Base-by-base conservation (phyloP, 148 eudicot species). In the Rhododendron griersonianum region DNA sequence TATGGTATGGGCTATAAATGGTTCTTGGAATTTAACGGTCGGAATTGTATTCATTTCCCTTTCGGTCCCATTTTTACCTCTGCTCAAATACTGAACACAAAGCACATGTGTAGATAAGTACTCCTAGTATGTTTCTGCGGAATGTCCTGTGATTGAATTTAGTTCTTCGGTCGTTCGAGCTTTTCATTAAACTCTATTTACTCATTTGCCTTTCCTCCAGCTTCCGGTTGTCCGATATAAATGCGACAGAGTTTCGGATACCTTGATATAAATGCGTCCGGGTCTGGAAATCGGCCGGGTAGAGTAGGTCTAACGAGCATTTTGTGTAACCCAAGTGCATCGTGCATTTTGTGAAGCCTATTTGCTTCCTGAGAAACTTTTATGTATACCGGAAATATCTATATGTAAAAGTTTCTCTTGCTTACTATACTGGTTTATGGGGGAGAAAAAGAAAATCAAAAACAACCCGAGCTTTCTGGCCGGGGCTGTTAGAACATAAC, bases 1-100 rank as follows among this genome's bases (percentile, higher is more conserved):
- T 10, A 11, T 16, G 13, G 37, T 21, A 33, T 35, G 16, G 45
- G 25, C 45, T 18, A 47, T 50, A 30, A 78, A 57, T 18, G 61
- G 30, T 37, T 25, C 11, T 74, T 85, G 83, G 82, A 41, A n/a
- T 85, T 85, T 57, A 85, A 59, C 87, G 75, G 87, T 85, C 83
- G 82, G 83, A 78, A 78, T 16, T 65, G 39, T 13, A 55, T 44
- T 44, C 45, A 11, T 83, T 25, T 6, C 55, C 3, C 16, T 14
- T 45, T 65, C 37, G 4, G 44, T 75, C 37, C 18, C 23, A 19
- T 65, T 25, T 33, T 15, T 16, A 74, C 78, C 78, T 74, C 50
- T n/a, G 25, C 61, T 55, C 47, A 33, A 35, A 73, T 1, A 33
- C 37, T 15, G 75, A 30, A 33, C 77, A 73, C 41, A 35, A 41